phyloP scores from a whole-genome alignment of 148 eudicot genomes.

The Rhododendron williamsianum region DNA sequence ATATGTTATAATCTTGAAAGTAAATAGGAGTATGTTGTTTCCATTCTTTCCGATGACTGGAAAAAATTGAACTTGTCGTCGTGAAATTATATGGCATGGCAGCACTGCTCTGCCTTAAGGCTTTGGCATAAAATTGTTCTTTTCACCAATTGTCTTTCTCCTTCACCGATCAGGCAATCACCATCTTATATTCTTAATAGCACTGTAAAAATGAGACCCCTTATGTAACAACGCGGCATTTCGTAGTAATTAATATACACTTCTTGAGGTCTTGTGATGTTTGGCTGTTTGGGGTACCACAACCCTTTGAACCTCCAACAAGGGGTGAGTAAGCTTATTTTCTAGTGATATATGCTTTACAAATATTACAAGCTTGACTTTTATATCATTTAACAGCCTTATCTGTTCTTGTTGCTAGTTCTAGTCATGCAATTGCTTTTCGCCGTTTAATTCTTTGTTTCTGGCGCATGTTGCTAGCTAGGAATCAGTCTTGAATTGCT shows the following conservation, averaged over 20 bases:
- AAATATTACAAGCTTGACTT: background rate
- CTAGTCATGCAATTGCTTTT: background rate
- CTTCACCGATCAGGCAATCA: background rate
- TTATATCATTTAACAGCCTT: background rate
- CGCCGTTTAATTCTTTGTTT: background rate
- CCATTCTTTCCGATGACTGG: background rate
- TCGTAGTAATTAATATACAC: background rate
- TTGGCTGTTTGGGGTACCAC: background rate
- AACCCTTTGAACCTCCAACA: background rate
- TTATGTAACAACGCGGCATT: background rate
- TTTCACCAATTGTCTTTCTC: background rate
- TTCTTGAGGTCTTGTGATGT: background rate
- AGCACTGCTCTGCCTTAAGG: background rate
- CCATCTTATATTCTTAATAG: background rate
- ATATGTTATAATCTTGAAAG: background rate
- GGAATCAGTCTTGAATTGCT: background rate
- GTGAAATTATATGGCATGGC: background rate
- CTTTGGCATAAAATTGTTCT: background rate
- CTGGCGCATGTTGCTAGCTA: background rate
- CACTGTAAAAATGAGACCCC: background rate
- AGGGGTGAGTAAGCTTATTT: background rate
- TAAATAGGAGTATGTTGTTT: too few relatives aligned
- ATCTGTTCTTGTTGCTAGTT: background rate
- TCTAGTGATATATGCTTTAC: background rate
- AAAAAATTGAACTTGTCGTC: background rate